Evolutionary conservation across 2,329 filamentous ascomycete species (phyloP), one percentile per base, ranked within the genome.

Genomic region (Didymella arachidicola): DNA sequence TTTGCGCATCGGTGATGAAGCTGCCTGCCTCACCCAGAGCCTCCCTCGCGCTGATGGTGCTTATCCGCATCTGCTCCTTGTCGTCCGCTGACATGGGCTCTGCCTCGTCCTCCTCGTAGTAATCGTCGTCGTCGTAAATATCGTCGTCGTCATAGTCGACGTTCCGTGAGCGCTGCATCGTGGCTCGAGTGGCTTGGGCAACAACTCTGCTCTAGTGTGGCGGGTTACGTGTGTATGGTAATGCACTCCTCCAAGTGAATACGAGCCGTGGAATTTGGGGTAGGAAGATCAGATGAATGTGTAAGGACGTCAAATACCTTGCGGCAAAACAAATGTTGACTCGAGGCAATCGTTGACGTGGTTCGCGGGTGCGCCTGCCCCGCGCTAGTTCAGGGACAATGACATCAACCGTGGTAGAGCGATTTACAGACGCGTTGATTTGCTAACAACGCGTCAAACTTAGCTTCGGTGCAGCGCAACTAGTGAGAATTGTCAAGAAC

Each of bases 1-100:
- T 94, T 72, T 97, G 89, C 36, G 82, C 80, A 59, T 89, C 86
- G 5, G 85, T 83, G n/a, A 85, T 80, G 72, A 82, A 84, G 67
- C 89, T 82, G 61, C 85, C 87, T 63, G 60, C 47, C 14, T 79
- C 76, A 7, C 87, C 89, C n/a, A 97, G 81, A 8, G 84, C 83
- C 61, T 82, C 81, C 58, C 86, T 84, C 34, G 96, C 89, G 63
- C 88, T 83, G 38, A 83, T 80, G 0, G 89, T 92, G 49, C 88
- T 89, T 38, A 85, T 77, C 38, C 84, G 83, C 84, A 96, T 85
- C 61, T 84, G 80, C 74, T 79, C 76, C 74, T 72, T 65, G 59
- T 72, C 74, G 30, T 73, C 71, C 16, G 68, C 71, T 4, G 70
- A 68, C 63, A 70, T 72, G 42, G 47, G 60, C 3, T 65, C 59